Evolutionary conservation across 2,329 filamentous ascomycete genomes (phyloP).

Genomic region (Apiospora phragmitis): DNA sequence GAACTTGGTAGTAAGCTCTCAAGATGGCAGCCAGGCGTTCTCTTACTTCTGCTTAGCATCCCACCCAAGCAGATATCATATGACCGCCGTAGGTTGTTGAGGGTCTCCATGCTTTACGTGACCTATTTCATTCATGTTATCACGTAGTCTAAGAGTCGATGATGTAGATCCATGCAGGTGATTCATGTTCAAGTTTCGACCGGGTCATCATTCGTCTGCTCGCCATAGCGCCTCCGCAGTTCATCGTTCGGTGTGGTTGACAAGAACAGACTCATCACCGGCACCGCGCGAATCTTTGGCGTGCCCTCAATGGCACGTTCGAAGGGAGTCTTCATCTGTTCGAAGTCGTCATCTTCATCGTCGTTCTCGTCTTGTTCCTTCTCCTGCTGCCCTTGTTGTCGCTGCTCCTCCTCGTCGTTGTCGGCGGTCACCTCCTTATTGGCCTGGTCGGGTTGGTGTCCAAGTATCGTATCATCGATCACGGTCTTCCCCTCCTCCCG

Average conservation of each 20-base stretch:
- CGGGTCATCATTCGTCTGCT: conserved; percentile 43
- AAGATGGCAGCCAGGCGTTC: not conserved
- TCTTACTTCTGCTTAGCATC: not conserved
- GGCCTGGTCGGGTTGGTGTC: conserved; percentile 20
- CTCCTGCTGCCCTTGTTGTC: not conserved
- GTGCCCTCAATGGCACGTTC: conserved; percentile 52
- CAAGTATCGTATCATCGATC: conserved; percentile 46
- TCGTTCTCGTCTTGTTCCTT: conserved; percentile 28
- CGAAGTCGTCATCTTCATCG: conserved; percentile 51
- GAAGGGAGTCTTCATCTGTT: conserved; percentile 58
- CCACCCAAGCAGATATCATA: not conserved
- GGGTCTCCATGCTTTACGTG: not conserved
- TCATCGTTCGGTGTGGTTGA: conserved; percentile 55
- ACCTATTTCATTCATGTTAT: not conserved
- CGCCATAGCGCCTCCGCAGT: conserved; percentile 48
- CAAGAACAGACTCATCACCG: conserved; percentile 62
- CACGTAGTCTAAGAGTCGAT: not conserved
- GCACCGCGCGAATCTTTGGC: conserved; percentile 45
- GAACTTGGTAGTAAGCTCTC: not conserved
- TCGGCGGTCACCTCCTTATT: conserved; percentile 21
- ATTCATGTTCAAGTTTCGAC: conserved; percentile 6
- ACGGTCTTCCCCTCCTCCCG: conserved; percentile 32
- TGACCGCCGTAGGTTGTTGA: not conserved
- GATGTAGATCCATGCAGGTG: not conserved
- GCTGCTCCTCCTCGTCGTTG: conserved; percentile 11